phyloP scores from a whole-genome alignment of 2,329 filamentous ascomycete species.

The Rhynchosporium graminicola region DNA sequence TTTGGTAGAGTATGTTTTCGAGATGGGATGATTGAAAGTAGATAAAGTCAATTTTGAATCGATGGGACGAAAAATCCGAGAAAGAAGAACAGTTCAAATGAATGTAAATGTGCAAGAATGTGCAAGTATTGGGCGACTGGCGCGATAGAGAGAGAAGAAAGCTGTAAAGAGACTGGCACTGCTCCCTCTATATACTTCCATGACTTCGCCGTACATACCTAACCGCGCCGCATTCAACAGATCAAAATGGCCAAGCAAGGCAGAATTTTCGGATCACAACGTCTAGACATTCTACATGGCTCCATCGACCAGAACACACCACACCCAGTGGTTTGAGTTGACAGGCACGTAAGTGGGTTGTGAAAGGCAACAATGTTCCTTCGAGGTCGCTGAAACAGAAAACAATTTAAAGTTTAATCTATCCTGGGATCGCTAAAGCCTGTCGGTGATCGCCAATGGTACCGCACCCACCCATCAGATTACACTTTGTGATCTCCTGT shows the following conservation, averaged over 20 bases:
- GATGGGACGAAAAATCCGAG: conserved; percentile 4
- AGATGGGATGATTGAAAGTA: not conserved
- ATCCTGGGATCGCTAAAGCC: conserved; percentile 10
- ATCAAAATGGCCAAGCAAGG: not conserved
- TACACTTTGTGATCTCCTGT: not conserved
- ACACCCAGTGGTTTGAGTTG: not conserved
- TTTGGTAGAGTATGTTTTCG: conserved; percentile 5
- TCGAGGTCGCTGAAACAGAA: conserved; percentile 11
- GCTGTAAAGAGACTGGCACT: not conserved
- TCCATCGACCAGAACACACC: conserved; percentile 4
- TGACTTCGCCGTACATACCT: not conserved
- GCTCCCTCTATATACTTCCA: conserved; percentile 8
- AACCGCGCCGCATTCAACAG: conserved; percentile 2
- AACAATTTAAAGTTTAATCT: conserved; percentile 13
- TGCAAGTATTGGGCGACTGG: conserved; percentile 25
- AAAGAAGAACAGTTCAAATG: conserved; percentile 20
- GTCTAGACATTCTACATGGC: conserved; percentile 8
- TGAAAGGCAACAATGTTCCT: not conserved
- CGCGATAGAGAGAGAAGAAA: conserved; percentile 19
- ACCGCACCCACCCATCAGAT: not conserved
- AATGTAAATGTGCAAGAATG: conserved; percentile 24
- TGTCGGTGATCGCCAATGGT: not conserved
- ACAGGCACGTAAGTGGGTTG: not conserved
- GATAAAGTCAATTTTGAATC: not conserved
- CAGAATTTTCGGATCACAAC: conserved; percentile 9